A percentile compares a stretch with the other conserved stretches of the same genome.
phyloP scores from a whole-genome alignment of 2,329 filamentous ascomycete genomes.

The Nothopassalora personata region DNA sequence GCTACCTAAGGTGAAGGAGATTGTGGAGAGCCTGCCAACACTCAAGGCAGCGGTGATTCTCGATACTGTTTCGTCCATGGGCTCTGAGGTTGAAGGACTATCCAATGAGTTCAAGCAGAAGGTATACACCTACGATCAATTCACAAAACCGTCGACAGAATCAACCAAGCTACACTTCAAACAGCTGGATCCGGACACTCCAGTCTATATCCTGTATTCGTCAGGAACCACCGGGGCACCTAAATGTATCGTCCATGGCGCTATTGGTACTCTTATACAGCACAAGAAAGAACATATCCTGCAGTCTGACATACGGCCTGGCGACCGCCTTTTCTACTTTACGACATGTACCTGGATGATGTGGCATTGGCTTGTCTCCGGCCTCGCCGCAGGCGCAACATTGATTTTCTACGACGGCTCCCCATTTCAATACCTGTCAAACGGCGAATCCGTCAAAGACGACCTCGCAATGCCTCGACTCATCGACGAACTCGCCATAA shows the following conservation, averaged over 20 bases:
- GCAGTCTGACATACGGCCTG: slow-evolving; percentile 71
- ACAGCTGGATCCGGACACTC: slow-evolving; percentile 77
- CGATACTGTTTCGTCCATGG: slow-evolving; percentile 52
- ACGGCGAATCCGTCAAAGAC: slow-evolving; percentile 54
- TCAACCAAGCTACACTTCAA: slow-evolving; percentile 51
- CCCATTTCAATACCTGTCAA: slow-evolving; percentile 60
- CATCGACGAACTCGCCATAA: slow-evolving; percentile 74
- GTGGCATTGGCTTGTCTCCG: slow-evolving; percentile 96
- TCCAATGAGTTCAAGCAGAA: slow-evolving; percentile 11
- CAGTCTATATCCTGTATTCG: slow-evolving; percentile 89
- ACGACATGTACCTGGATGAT: slow-evolving; percentile 99
- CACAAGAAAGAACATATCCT: slow-evolving; percentile 95
- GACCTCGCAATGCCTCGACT: slow-evolving; percentile 77
- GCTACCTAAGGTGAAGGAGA: slow-evolving; percentile 69
- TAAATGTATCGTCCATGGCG: slow-evolving; percentile 91
- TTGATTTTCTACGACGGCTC: slow-evolving; percentile 89
- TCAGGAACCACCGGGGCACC: slow-evolving; percentile 82
- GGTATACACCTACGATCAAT: slow-evolving; percentile 22
- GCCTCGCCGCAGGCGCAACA: slow-evolving; percentile 74
- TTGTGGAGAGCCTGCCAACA: slow-evolving; percentile 61
- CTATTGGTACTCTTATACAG: slow-evolving; percentile 83
- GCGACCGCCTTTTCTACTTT: slow-evolving; percentile 81
- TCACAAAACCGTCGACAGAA: slow-evolving; percentile 38
- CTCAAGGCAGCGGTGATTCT: slow-evolving; percentile 71
- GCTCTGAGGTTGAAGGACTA: slow-evolving; percentile 30